phyloP scores from a whole-genome alignment of 2,329 filamentous ascomycete genomes.

The Fusarium praegraminearum region DNA sequence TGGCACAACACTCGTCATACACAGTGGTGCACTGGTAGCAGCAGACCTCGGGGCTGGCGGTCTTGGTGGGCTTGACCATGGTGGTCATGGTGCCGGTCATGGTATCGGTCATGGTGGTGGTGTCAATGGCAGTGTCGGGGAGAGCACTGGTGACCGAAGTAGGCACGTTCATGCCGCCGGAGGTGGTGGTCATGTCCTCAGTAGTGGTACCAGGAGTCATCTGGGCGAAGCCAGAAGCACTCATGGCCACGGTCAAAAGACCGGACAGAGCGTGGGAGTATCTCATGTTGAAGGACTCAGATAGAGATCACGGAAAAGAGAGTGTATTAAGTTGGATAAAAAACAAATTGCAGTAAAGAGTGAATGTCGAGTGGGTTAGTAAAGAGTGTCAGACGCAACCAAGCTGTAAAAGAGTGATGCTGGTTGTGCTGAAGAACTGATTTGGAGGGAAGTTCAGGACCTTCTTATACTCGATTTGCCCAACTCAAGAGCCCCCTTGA shows the following conservation, averaged over 20 bases:
- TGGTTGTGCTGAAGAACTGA: slow-evolving; percentile 36
- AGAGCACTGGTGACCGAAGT: slow-evolving; percentile 7
- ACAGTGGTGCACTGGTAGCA: slow-evolving; percentile 26
- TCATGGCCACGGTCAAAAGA: slow-evolving; percentile 40
- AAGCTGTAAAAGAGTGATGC: slow-evolving; percentile 36
- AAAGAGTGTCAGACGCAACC: slow-evolving; percentile 40
- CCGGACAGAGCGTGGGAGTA: slow-evolving; percentile 34
- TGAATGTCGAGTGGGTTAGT: slow-evolving; percentile 12
- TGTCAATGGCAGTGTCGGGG: neutral
- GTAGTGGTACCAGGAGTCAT: neutral
- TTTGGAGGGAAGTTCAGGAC: slow-evolving; percentile 3
- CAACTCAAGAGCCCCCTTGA: neutral
- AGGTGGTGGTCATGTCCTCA: neutral
- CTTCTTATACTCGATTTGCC: slow-evolving; percentile 32
- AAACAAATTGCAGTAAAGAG: slow-evolving; percentile 25
- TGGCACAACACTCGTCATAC: slow-evolving; percentile 29
- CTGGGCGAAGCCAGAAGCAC: slow-evolving; percentile 22
- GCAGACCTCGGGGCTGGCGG: slow-evolving; percentile 16
- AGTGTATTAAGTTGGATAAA: slow-evolving; percentile 29
- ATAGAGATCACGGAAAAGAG: neutral
- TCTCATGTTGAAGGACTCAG: slow-evolving; percentile 31
- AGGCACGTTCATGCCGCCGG: slow-evolving; percentile 22
- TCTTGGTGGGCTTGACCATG: slow-evolving; percentile 15
- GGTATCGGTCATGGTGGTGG: slow-evolving; percentile 3
- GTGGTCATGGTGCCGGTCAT: slow-evolving; percentile 21